Base-by-base conservation (phyloP, 805 yeast genomes). In the Scheffersomyces coipomensis region DNA sequence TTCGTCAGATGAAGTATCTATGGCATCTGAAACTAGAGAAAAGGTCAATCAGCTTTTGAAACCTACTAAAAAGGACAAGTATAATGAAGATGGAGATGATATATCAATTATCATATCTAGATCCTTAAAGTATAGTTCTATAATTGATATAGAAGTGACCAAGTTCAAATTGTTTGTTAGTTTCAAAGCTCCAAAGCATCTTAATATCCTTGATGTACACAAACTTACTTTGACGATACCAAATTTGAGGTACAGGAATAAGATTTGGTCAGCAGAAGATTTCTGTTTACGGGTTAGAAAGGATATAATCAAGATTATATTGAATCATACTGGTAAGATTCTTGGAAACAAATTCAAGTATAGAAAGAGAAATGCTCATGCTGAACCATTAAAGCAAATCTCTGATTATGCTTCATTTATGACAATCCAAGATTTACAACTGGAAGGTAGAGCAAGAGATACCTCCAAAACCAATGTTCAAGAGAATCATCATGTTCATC, bases 201-300 rank as follows among this genome's bases (percentile, higher is more conserved):
- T 77, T 50, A 78, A 83, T 47, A 63, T 91, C 40, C 75, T 87
- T 29, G 88, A 90, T 53, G 88, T 91, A 6, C 85, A 86, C 37
- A 78, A 85, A 48, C 81, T 91, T 48, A 73, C 71, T 5, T 67
- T 91, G 39, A 68, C 67, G 8, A 60, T 90, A 36, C 97, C 97
- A 3, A 64, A 64, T 2, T 60, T 87, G 37, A 59, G 64, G 36
- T 64, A 66, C 42, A 63, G 53, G 26, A 66, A 67, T 38, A 63
- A 62, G 35, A 53, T 55, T 15, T 83, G 95, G 86, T 79, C 89
- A 1, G 67, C 78, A 35, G 66, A 79, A 38, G 97, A 90, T 48
- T 62, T 90, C 30, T 68, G 83, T 2, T 53, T 75, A 50, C 71
- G 76, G 22, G 53, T 90, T 39, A 81, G 83, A 55, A 83, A 79